Base-by-base conservation (phyloP, 352 stramenopile genomes). In the Phytopythium ostracodes region DNA sequence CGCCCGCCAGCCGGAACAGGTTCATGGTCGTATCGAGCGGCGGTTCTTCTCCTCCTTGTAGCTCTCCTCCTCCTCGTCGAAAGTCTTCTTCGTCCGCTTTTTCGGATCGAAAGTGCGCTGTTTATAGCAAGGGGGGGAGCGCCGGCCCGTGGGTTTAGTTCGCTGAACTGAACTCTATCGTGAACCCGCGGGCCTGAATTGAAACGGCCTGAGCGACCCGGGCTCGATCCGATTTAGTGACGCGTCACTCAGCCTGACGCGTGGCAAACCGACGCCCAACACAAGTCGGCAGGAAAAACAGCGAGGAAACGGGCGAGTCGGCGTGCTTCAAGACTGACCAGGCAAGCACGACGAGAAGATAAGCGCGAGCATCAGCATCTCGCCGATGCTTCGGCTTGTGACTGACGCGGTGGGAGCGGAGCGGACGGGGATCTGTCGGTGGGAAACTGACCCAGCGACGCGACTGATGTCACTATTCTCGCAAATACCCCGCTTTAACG, bases 1-100 rank as follows among this genome's bases (percentile, higher is more conserved):
- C 98, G 68, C 97, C 98, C 58, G 92, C 84, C 20, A 99, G 81
- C 40, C 98, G 96, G 82, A 99, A 99, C 71, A 98, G 83, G 70
- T 98, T 98, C 92, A 98, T 98, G 58, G 51, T 64, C 43, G 18
- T 17, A 40, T 14, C 18, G 22, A n/a, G 31, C 31, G 14, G 14
- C 20, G 10, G 11, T 20, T 22, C 20, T 14, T 2, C 44, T 14
- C 6, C 22, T 1, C 1, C 47, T 36, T n/a, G n/a, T n/a, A n/a
- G n/a, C n/a, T n/a, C n/a, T n/a, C n/a, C n/a, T 22, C 47, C 24
- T 36, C 14, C 5, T 47, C 33, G 33, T 14, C 33, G n/a, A n/a
- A n/a, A n/a, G 6, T 14, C 33, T 38, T 1, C 33, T 38, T 38
- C 38, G 38, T 5, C 38, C 38, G 38, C 38, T 31, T 62, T 56